A percentile compares a stretch with the other conserved stretches of the same genome.
These are phyloP conservation scores for Erodium trifolium DNA, from an alignment of 441 rosid genomes.

Conservation along the genomic window DNA sequence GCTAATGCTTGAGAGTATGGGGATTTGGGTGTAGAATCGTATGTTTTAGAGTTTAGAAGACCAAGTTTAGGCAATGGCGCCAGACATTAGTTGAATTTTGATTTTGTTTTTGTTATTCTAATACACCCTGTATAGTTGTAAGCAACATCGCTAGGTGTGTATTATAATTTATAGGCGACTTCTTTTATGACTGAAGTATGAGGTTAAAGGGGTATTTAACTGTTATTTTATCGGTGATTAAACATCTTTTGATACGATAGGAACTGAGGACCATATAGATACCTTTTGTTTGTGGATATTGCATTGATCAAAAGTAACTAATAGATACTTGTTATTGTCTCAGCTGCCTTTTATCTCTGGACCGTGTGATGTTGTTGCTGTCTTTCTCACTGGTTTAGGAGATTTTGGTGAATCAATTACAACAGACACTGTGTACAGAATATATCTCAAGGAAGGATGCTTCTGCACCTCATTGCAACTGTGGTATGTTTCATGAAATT, in stretches of 20 bases:
- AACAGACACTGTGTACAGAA: not conserved
- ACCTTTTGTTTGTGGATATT: not conserved
- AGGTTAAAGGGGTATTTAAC: too few relatives aligned
- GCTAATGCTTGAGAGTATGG: not conserved
- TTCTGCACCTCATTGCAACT: not conserved
- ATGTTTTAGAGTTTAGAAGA: not conserved
- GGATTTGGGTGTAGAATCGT: not conserved
- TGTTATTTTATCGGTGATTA: too few relatives aligned
- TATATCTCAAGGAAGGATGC: not conserved
- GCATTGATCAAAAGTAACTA: not conserved
- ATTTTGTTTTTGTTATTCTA: not conserved
- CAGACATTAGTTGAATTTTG: not conserved
- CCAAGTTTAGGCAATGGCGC: too few relatives aligned
- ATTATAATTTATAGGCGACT: too few relatives aligned
- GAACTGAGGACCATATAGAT: not conserved
- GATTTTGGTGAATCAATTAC: not conserved
- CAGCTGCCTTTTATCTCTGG: not conserved
- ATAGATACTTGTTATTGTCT: not conserved
- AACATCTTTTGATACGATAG: too few relatives aligned
- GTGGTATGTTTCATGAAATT: not conserved
- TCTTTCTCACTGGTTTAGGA: not conserved
- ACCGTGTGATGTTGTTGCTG: not conserved
- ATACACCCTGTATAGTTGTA: not conserved
- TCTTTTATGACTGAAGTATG: too few relatives aligned
- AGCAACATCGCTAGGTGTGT: not conserved